A percentile compares a stretch with the other conserved stretches of the same genome.
phyloP scores from a whole-genome alignment of 345 rosid genomes.

The Melaleuca alternifolia region DNA sequence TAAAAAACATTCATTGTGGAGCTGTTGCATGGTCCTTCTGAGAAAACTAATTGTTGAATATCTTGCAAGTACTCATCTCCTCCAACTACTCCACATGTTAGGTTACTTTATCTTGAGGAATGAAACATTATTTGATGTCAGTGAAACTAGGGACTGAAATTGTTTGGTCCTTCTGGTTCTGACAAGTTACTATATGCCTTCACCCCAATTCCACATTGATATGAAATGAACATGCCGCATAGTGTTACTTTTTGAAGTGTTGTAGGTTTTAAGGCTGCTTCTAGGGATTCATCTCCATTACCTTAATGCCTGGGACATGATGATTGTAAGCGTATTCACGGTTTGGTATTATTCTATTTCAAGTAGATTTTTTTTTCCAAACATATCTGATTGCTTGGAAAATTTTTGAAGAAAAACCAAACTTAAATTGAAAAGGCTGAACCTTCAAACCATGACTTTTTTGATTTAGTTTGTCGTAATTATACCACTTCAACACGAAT shows the following conservation, averaged over 20 bases:
- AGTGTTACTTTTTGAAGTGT: background rate
- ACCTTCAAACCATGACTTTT: background rate
- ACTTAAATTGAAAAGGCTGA: background rate
- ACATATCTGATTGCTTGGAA: background rate
- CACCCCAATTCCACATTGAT: background rate
- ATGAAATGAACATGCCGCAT: background rate
- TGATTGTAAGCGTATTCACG: background rate
- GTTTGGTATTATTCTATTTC: background rate
- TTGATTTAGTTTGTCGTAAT: background rate
- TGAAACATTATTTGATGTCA: no score
- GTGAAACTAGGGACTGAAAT: no score
- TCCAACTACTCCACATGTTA: no score
- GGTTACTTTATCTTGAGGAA: no score
- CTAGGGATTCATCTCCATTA: background rate
- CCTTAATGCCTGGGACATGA: background rate
- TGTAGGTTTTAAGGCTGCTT: background rate
- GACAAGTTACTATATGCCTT: no score
- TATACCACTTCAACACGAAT: background rate
- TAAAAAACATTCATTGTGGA: background rate
- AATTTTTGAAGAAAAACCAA: background rate
- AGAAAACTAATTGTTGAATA: no score
- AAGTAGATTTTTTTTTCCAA: background rate
- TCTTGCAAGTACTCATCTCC: no score
- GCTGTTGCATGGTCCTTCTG: background rate
- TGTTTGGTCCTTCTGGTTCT: no score